Conservation (phyloP, 768 basidiomycete genomes). For the Cubamyces sp. region DNA sequence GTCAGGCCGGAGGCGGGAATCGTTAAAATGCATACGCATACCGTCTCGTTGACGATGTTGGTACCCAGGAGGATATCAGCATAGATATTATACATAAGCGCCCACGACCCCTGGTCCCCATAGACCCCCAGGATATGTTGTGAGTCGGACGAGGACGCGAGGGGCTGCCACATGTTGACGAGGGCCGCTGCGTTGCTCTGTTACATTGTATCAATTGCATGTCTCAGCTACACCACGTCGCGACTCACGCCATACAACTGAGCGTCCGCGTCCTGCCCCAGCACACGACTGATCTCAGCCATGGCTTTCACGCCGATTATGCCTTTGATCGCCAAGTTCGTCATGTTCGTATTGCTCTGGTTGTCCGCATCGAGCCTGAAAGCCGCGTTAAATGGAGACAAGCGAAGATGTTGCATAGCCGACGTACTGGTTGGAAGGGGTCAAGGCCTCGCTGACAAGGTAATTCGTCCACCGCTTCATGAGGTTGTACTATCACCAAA, state of each 20-base stretch:
- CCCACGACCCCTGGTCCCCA: slow-evolving; percentile 17
- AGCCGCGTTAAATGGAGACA: not conserved
- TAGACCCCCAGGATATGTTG: slow-evolving; percentile 11
- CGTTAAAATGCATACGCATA: not conserved
- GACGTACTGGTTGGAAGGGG: slow-evolving; percentile 19
- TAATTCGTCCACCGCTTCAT: slow-evolving; percentile 32
- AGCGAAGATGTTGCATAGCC: too few relatives aligned
- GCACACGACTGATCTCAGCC: slow-evolving; percentile 25
- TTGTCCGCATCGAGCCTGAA: slow-evolving; percentile 20
- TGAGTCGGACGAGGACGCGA: slow-evolving; percentile 10
- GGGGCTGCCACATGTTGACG: slow-evolving; percentile 12
- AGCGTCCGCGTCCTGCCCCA: slow-evolving; percentile 18
- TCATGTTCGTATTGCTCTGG: slow-evolving; percentile 27
- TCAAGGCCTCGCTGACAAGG: slow-evolving; percentile 26
- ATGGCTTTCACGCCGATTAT: slow-evolving; percentile 31
- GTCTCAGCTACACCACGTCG: too few relatives aligned
- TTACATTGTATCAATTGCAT: not conserved
- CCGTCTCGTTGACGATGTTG: slow-evolving; percentile 5
- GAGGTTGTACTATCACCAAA: slow-evolving; percentile 26
- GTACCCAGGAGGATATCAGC: slow-evolving; percentile 21
- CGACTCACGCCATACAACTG: slow-evolving; percentile 22
- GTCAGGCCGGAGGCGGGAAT: not conserved
- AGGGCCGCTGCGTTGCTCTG: slow-evolving; percentile 20
- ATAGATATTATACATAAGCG: slow-evolving; percentile 25
- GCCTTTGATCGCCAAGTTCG: slow-evolving; percentile 30